Base-by-base conservation (phyloP, 768 basidiomycete species). In the Leccinellum luteum region DNA sequence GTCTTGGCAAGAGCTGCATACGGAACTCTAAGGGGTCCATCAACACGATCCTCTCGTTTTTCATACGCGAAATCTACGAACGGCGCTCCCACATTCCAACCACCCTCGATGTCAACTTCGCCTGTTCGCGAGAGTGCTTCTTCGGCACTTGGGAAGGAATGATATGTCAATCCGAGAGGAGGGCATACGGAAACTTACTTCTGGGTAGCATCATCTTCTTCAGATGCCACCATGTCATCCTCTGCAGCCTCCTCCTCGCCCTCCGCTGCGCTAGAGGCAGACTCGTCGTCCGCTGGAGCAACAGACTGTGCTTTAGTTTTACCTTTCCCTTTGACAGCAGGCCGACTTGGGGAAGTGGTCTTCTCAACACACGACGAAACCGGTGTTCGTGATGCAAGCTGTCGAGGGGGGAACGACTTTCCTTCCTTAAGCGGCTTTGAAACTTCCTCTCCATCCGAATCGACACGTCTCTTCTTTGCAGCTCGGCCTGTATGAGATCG, bases 1-100 rank as follows among this genome's bases (percentile, higher is more conserved):
- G 89, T 84, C 62, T 92, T 88, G 9, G 94, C 85, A 34, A 99
- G 81, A 6, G 97, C 92, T 17, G 92, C 89, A 69, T 99, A 99
- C 0, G 97, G 97, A 12, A 98, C 89, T 4, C 95, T 98, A 27
- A 10, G 6, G 27, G 28, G 34, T 27, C 3, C 44, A 54, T 61
- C 47, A 59, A 47, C 27, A 7, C 21, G 27, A 35, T 21, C 35
- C 31, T 12, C 15, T 34, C 21, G 5, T 13, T n/a, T 17, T 43
- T 14, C 47, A 15, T 2, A 9, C 15, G 38, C 12, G 41, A n/a
- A 47, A 43, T 35, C 53, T 6, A 80, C 92, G 64, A 68, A 95
- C 94, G 92, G 84, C 62, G 88, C 78, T 13, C 93, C 94, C 25
- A 76, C 76, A 76, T 91, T 88, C 95, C 95, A 92, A 17, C 89